Conservation (phyloP, 2,329 filamentous ascomycete genomes). For the Paecilomyces variotii region DNA sequence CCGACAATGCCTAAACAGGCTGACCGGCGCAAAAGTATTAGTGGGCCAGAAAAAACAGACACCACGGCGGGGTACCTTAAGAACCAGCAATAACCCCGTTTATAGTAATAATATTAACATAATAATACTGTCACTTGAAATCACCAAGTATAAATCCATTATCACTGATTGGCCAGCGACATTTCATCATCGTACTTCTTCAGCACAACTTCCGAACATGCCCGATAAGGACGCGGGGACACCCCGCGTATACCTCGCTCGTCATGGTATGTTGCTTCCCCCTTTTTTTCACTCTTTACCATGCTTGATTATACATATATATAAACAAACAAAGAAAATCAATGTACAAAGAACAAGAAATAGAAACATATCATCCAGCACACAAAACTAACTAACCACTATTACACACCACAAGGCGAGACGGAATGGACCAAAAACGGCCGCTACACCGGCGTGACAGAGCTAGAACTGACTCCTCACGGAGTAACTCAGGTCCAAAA, state of each 20-base stretch:
- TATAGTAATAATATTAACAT: neutral
- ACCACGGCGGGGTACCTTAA: neutral
- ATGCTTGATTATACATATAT: too few species aligned
- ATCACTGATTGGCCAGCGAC: neutral
- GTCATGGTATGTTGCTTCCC: conserved; percentile 22
- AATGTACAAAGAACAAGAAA: neutral
- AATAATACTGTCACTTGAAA: neutral
- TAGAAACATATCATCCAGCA: neutral
- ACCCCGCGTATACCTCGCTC: conserved; percentile 31
- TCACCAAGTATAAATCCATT: neutral
- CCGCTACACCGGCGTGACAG: conserved; percentile 39
- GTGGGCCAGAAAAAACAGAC: neutral
- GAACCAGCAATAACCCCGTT: neutral
- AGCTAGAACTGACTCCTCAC: conserved; percentile 34
- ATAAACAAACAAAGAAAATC: neutral
- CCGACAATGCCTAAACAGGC: neutral
- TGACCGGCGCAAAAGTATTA: neutral
- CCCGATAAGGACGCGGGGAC: conserved; percentile 30
- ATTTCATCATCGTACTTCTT: neutral
- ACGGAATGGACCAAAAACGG: conserved; percentile 44
- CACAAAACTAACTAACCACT: neutral
- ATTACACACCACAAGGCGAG: conserved; percentile 14
- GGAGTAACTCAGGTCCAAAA: conserved; percentile 39
- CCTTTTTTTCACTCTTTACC: too few species aligned
- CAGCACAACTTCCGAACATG: conserved; percentile 15